Conservation (phyloP, 2,329 filamentous ascomycete species). For the Bertia moriformis region DNA sequence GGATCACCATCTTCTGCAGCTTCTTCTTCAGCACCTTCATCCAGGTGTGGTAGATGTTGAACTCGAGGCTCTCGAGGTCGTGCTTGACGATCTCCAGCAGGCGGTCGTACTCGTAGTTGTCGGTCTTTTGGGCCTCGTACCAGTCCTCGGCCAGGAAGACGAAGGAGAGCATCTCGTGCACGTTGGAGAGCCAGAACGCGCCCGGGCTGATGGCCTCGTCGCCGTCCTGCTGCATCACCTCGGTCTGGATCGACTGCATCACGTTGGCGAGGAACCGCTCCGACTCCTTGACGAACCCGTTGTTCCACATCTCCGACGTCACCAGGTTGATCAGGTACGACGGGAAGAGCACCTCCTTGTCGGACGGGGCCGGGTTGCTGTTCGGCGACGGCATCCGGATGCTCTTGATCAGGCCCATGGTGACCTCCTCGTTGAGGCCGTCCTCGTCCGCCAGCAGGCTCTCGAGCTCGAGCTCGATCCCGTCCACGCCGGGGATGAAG, state of each 20-base stretch:
- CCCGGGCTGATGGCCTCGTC: conserved; percentile 95
- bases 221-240: conserved; percentile 97
- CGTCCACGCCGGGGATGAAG: conserved; percentile 71
- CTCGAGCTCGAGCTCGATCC: conserved; percentile 88
- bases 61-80: conserved; percentile 92
- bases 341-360: conserved; percentile 97
- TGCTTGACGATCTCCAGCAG: conserved; percentile 98
- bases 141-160: conserved; percentile 98
- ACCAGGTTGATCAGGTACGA: conserved; percentile 98
- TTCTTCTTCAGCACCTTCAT: conserved; percentile 99
- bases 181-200: conserved; percentile 97
- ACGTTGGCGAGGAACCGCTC: conserved; percentile 97
- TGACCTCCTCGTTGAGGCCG: conserved; percentile 89
- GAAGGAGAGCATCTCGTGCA: conserved; percentile 98
- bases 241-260: conserved; percentile 98
- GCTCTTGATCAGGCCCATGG: conserved; percentile 87
- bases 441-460: conserved; percentile 89
- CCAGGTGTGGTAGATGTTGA: conserved; percentile 99
- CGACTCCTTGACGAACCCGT: conserved; percentile 97
- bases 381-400: conserved; percentile 87
- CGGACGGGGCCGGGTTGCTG: conserved; percentile 75
- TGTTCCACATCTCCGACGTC: conserved; percentile 99
- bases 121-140: conserved; percentile 98
- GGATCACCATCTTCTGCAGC: conserved; percentile 98
- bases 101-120: conserved; percentile 97